Evolutionary conservation across 2,329 filamentous ascomycete species (phyloP), one percentile per base, ranked within the genome.

Genomic region (Aspergillaceae sp.): DNA sequence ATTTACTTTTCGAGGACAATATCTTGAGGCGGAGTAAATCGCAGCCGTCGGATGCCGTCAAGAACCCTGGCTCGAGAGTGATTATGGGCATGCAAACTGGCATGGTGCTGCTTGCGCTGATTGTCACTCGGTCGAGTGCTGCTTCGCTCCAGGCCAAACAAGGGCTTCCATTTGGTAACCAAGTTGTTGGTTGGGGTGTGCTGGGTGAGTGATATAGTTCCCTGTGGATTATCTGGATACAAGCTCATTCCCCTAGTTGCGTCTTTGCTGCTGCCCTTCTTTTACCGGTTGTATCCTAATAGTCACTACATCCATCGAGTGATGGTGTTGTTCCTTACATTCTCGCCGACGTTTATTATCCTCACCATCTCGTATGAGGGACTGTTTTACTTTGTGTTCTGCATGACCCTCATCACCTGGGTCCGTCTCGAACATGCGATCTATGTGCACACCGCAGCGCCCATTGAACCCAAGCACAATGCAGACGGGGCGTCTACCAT

Each of bases 311-410:
- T 97, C 55, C 90, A 97, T 65, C 83, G 90, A 27, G 74, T 98
- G 3, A 77, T 90, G 54, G 80, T 94, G 56, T 82, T 96, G 45
- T 98, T 97, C 71, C 75, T 98, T 42, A 86, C 90, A 4, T 97
- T 94, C 63, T 86, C 91, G 0, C 92, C 92, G 0, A 85, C 86
- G 1, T 98, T 97, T 67, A 85, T 98, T 61, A 91, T 98, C 59
- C 79, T 98, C 43, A 94, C 90, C 5, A 96, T 97, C 56, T 96
- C 91, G 0, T 98, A 94, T 69, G 92, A 98, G 67, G 91, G 91
- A 0, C 76, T 98, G 2, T 98, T 98, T 66, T 98, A 97, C 67
- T 80, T 96, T 49, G 82, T 84, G 7, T 98, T 96, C 67, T 89
- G 83, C 60, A 73, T 85, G 45, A 86, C 84, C 26, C 72, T 98